Base-by-base conservation (phyloP, 2,329 filamentous ascomycete species). In the Cytospora piceae region DNA sequence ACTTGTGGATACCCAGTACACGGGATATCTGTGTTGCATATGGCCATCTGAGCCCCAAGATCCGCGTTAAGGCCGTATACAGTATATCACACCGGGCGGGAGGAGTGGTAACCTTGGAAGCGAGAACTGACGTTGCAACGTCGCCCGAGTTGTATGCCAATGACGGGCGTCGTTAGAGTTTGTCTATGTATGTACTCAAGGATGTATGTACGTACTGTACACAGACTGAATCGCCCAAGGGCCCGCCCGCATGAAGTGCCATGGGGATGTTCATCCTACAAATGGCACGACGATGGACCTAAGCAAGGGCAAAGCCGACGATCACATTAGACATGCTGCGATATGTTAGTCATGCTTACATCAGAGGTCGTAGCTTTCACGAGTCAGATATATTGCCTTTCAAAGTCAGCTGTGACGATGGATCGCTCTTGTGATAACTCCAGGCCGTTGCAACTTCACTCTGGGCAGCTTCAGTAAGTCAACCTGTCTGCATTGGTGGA, bases 351-450 rank as follows among this genome's bases (percentile, higher is more conserved):
- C 63, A 65, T 65, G 63, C 4, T 11, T 29, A 3, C 14, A 1
- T 24, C 5, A 17, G 22, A 34, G 17, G n/a, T 42, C 11, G 39
- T 6, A 39, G 39, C 31, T 24, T 1, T 11, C 57, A 27, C 63
- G 63, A 65, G 63, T 65, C 63, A 65, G 63, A 51, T 20, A 58
- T 42, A 29, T 37, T 22, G n/a, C 20, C 20, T 56, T 39, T 11
- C 14, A 46, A 24, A 37, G 12, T 20, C 54, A n/a, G 17, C 5
- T 34, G 17, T n/a, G 12, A 54, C 15, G 31, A 14, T 4, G 34
- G 34, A 29, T 34, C 59, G 52, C 15, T 37, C 12, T 34, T 57
- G 37, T 53, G 52, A 63, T 31, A 14, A 32, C 39, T 56, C 55
- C 37, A n/a, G n/a, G 12, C 39, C 27, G 31, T 54, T 24, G 52